Conservation (phyloP, 2,329 filamentous ascomycete genomes). For the Venturia asperata region DNA sequence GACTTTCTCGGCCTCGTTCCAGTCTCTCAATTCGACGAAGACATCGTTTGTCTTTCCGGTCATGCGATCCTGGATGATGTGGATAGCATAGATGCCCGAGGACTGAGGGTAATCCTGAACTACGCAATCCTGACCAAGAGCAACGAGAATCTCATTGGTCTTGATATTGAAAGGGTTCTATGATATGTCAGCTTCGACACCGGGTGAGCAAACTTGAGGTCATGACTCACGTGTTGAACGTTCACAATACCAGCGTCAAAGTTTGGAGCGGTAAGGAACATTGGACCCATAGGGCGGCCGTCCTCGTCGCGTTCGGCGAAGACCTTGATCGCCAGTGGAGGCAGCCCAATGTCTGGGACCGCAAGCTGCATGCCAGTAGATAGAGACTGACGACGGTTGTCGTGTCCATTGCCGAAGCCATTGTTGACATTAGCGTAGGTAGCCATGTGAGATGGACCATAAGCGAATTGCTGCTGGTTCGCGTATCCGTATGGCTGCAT, state of each 20-base stretch:
- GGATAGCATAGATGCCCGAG: constrained; percentile 17
- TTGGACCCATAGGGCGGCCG: constrained; percentile 13
- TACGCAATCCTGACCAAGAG: constrained; percentile 6
- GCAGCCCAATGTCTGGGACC: not conserved
- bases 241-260: constrained; percentile 22
- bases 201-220: too few species aligned
- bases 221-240: constrained; percentile 28
- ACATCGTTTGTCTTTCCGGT: constrained; percentile 16
- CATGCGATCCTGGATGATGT: constrained; percentile 20
- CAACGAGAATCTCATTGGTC: constrained; percentile 15
- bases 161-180: constrained; percentile 9
- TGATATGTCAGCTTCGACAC: not conserved
- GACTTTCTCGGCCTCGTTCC: constrained; percentile 4
- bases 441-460: constrained; percentile 10
- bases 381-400: not conserved
- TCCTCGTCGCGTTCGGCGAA: constrained; percentile 24
- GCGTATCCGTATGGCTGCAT: not conserved
- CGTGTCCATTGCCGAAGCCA: not conserved
- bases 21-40: constrained; percentile 15
- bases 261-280: not conserved
- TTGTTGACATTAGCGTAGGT: not conserved
- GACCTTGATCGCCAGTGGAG: not conserved
- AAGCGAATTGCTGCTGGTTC: not conserved
- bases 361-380: not conserved
- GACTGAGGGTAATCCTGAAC: constrained; percentile 14